Conservation (phyloP, 139 green algal species). For the Chlorella sp. region DNA sequence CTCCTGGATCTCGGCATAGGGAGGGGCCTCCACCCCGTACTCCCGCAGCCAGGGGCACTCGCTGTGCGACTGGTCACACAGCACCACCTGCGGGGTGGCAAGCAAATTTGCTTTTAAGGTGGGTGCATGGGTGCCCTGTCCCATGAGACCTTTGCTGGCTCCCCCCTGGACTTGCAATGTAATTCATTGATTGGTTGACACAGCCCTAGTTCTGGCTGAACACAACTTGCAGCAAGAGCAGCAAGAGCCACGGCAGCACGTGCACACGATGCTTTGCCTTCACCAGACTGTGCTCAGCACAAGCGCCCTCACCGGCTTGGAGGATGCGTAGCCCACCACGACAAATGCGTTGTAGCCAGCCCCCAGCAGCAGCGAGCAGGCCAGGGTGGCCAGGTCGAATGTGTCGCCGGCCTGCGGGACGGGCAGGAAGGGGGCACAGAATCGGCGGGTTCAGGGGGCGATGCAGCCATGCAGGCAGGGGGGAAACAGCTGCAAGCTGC, state of each 20-base stretch:
- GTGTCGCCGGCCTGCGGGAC: slow-evolving; percentile 72
- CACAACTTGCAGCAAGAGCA: too few relatives aligned
- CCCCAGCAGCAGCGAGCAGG: slow-evolving; percentile 77
- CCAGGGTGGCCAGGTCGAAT: slow-evolving; percentile 83
- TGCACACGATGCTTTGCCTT: too few relatives aligned
- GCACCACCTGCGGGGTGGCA: not conserved
- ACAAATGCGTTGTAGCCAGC: slow-evolving; percentile 86
- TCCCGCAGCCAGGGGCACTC: slow-evolving; percentile 6
- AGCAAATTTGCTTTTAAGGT: too few relatives aligned
- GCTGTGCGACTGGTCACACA: slow-evolving; percentile 1
- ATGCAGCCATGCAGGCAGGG: too few relatives aligned
- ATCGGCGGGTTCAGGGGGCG: too few relatives aligned
- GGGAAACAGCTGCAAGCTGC: too few relatives aligned
- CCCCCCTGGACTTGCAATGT: too few relatives aligned
- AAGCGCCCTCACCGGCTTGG: slow-evolving; percentile 32
- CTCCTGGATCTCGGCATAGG: not conserved
- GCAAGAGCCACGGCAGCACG: too few relatives aligned
- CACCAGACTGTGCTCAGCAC: too few relatives aligned
- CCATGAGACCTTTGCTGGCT: too few relatives aligned
- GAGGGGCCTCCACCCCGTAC: slow-evolving; percentile 7
- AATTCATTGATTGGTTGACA: not conserved
- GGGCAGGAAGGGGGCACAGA: not conserved
- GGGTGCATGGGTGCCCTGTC: too few relatives aligned
- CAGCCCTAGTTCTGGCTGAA: too few relatives aligned
- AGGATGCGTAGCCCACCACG: slow-evolving; percentile 66